These are phyloP conservation scores for Geranomyces variabilis DNA, from an alignment of 192 early-diverging fungal genomes.

Conservation along the genomic window DNA sequence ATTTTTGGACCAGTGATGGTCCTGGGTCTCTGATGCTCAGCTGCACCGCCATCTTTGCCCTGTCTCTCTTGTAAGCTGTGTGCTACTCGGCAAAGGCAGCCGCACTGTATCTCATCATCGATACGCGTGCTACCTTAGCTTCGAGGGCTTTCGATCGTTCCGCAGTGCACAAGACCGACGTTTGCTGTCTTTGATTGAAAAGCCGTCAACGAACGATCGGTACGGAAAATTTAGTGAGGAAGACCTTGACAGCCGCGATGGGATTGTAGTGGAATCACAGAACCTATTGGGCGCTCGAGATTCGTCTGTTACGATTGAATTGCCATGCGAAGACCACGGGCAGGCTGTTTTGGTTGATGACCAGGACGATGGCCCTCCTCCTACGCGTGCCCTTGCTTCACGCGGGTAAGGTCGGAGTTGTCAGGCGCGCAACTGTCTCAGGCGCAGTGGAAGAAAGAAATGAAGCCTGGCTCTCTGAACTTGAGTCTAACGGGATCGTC, in stretches of 20 bases:
- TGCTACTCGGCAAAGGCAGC: background rate
- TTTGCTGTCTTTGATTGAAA: background rate
- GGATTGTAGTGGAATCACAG: background rate
- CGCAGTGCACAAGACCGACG: background rate
- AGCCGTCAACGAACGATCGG: background rate
- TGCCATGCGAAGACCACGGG: background rate
- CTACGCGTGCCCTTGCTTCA: no score
- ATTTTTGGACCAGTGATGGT: constrained; percentile 1
- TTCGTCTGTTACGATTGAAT: no score
- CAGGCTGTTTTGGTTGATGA: no score
- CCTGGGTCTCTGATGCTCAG: background rate
- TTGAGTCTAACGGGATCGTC: no score
- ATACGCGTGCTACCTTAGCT: background rate
- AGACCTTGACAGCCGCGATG: no score
- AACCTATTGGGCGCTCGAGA: no score
- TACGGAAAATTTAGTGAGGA: no score
- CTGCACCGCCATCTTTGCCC: background rate
- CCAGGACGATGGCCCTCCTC: no score
- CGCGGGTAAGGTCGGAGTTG: no score
- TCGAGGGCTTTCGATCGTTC: constrained; percentile 10
- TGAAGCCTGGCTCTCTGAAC: no score
- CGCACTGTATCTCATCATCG: background rate
- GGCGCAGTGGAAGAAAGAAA: no score
- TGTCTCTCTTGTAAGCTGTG: background rate
- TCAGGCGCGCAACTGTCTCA: no score